Evolutionary conservation across 148 eudicot genomes (phyloP).

Genomic region (Spergularia bocconei): DNA sequence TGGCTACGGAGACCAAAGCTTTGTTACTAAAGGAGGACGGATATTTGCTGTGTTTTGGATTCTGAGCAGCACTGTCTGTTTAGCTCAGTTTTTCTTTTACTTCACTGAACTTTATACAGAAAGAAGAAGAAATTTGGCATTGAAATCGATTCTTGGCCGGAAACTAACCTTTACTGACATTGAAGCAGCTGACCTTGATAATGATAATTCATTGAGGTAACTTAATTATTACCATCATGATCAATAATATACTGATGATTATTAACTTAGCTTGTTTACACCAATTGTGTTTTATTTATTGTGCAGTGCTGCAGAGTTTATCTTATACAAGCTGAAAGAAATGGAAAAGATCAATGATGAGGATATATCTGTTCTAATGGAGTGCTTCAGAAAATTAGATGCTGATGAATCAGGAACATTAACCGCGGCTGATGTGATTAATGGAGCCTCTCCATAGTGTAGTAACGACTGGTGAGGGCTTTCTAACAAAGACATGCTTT

Average conservation of each 20-base stretch:
- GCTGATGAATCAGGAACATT: slow-evolving; percentile 69
- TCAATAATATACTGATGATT: background rate
- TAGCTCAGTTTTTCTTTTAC: slow-evolving; percentile 67
- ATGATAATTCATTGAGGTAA: slow-evolving; percentile 63
- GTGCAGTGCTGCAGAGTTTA: slow-evolving; percentile 65
- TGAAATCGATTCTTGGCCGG: slow-evolving; percentile 57
- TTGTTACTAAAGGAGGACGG: slow-evolving; percentile 55
- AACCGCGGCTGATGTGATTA: slow-evolving; percentile 40
- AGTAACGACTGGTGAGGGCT: too few species aligned
- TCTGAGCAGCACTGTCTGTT: slow-evolving; percentile 60
- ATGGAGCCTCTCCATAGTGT: background rate
- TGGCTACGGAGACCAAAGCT: slow-evolving; percentile 78
- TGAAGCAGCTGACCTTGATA: slow-evolving; percentile 73
- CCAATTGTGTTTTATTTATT: background rate
- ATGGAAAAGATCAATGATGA: slow-evolving; percentile 69
- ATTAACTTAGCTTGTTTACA: background rate
- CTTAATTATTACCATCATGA: background rate
- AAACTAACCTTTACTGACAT: slow-evolving; percentile 56
- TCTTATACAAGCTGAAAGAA: slow-evolving; percentile 65
- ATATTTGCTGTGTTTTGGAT: slow-evolving; percentile 78
- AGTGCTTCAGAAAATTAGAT: slow-evolving; percentile 53
- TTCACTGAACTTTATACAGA: slow-evolving; percentile 66
- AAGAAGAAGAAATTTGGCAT: slow-evolving; percentile 36
- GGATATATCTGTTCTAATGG: slow-evolving; percentile 52
- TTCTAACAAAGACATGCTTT: too few species aligned